Conservation (phyloP, 192 early-diverging fungal genomes). For the Coemansia sp. region DNA sequence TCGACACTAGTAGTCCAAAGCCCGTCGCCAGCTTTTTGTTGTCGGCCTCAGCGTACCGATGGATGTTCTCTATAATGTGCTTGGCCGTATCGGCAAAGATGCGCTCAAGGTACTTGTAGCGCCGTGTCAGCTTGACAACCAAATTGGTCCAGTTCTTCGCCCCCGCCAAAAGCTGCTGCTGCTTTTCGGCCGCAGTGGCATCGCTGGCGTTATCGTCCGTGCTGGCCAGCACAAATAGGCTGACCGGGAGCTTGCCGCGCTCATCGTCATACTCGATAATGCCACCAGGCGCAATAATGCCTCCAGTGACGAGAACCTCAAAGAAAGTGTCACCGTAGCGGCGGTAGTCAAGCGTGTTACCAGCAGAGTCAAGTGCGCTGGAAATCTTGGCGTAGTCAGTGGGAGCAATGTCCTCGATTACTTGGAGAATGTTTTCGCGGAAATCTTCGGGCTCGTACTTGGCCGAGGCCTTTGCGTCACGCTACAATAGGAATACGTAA, state of each 20-base stretch:
- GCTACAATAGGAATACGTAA: constrained; percentile 23
- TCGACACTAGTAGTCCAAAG: constrained; percentile 73
- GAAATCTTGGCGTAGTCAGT: constrained; percentile 75
- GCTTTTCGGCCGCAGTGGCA: constrained; percentile 51
- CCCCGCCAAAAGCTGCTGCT: constrained; percentile 55
- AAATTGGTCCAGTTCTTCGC: constrained; percentile 82
- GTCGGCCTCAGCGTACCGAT: constrained; percentile 83
- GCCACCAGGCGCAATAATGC: constrained; percentile 69
- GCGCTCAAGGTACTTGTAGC: constrained; percentile 93
- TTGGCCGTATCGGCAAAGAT: constrained; percentile 82
- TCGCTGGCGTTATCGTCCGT: constrained; percentile 61
- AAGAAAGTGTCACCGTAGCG: constrained; percentile 95
- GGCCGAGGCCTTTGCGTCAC: constrained; percentile 65
- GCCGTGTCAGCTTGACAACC: constrained; percentile 86
- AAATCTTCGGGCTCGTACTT: constrained; percentile 71
- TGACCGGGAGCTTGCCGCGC: constrained; percentile 77
- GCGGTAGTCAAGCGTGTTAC: constrained; percentile 91
- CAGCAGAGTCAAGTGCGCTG: constrained; percentile 74
- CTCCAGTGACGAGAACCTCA: constrained; percentile 92
- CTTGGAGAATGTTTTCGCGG: constrained; percentile 46
- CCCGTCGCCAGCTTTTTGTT: constrained; percentile 79
- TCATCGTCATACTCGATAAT: constrained; percentile 69
- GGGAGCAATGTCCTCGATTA: constrained; percentile 58
- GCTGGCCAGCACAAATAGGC: constrained; percentile 51
- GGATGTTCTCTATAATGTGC: constrained; percentile 87